These are phyloP conservation scores for Suillus brevipes DNA, from an alignment of 768 basidiomycete species.

Conservation along the genomic window DNA sequence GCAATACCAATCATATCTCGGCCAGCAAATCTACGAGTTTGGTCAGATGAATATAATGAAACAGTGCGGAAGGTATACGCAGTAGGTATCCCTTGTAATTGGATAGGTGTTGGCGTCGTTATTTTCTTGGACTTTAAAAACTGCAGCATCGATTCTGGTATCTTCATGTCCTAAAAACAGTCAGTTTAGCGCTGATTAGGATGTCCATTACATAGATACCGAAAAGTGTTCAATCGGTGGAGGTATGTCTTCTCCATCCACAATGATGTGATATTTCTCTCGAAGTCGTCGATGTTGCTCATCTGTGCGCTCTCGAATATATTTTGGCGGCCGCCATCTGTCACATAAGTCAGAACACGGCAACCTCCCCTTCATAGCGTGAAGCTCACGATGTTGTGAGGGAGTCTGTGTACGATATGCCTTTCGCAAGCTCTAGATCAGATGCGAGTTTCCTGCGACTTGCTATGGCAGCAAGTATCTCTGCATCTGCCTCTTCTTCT, in stretches of 20 bases:
- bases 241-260: slow-evolving; percentile 92
- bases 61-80: slow-evolving; percentile 52
- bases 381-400: slow-evolving; percentile 72
- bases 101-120: slow-evolving; percentile 87
- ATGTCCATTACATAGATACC: slow-evolving; percentile 38
- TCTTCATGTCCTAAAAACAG: slow-evolving; percentile 87
- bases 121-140: slow-evolving; percentile 87
- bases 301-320: slow-evolving; percentile 68
- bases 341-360: slow-evolving; percentile 6
- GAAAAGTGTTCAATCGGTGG: slow-evolving; percentile 90
- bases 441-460: slow-evolving; percentile 89
- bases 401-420: slow-evolving; percentile 87
- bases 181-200: slow-evolving; percentile 2
- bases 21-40: slow-evolving; percentile 72
- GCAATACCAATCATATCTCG: slow-evolving; percentile 99
- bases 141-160: slow-evolving; percentile 83
- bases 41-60: slow-evolving; percentile 14
- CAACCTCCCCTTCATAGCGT: not conserved
- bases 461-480: slow-evolving; percentile 89
- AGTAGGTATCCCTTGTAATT: slow-evolving; percentile 94
- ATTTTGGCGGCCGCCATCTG: slow-evolving; percentile 89
- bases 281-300: slow-evolving; percentile 75
- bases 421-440: slow-evolving; percentile 90
- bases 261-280: slow-evolving; percentile 90
- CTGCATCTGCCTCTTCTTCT: slow-evolving; percentile 84